phyloP scores from a whole-genome alignment of 768 basidiomycete genomes.

The Rhodosporidiobolus sp. region DNA sequence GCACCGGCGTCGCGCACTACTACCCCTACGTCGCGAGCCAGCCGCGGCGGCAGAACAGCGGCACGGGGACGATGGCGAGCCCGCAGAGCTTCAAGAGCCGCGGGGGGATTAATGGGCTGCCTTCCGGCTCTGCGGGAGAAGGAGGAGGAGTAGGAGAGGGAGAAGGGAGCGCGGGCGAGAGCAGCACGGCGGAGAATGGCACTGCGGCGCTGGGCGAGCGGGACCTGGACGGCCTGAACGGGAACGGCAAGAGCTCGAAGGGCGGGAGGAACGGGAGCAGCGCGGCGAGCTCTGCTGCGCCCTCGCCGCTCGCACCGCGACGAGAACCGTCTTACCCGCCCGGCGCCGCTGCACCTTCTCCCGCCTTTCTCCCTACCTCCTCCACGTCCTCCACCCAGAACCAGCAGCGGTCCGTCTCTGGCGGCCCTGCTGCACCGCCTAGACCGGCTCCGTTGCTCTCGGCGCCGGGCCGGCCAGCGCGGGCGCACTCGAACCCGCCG shows the following conservation, averaged over 20 bases:
- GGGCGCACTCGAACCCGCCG: conserved; percentile 1
- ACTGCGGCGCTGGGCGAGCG: too few relatives aligned
- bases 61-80: conserved; percentile 18
- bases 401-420: too few relatives aligned
- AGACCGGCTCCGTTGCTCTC: not conserved
- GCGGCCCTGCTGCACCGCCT: not conserved
- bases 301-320: not conserved
- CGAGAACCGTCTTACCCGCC: conserved; percentile 9
- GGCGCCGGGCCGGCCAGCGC: not conserved
- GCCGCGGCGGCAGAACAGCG: conserved; percentile 4
- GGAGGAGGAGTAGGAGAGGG: not conserved
- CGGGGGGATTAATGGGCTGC: not conserved
- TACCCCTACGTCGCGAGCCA: conserved; percentile 28
- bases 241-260: not conserved
- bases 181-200: not conserved
- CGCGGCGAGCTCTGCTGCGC: not conserved
- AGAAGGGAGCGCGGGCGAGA: not conserved
- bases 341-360: not conserved
- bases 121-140: too few relatives aligned
- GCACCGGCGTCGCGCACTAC: conserved; percentile 26
- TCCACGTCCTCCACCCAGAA: too few relatives aligned
- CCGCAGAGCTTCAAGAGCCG: conserved; percentile 22
- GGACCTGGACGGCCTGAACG: not conserved
- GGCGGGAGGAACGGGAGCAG: not conserved
- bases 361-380: not conserved